These are phyloP conservation scores for Nicotiana paniculata DNA, from an alignment of 257 asterid genomes.

Conservation along the genomic window DNA sequence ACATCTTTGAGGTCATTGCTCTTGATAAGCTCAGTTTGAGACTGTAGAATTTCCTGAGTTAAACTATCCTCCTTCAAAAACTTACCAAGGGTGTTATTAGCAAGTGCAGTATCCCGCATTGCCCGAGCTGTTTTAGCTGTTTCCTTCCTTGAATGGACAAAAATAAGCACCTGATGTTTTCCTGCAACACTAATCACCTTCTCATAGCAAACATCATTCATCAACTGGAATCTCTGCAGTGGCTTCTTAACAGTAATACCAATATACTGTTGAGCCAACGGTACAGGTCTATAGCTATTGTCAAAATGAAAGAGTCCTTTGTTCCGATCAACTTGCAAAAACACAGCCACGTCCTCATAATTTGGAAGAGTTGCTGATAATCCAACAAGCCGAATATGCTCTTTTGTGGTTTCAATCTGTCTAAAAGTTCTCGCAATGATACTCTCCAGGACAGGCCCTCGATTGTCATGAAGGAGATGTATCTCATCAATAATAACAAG, in stretches of 20 bases:
- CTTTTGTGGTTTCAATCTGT: constrained; percentile 39
- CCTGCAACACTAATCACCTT: constrained; percentile 37
- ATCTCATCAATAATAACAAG: constrained; percentile 37
- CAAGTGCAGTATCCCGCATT: constrained; percentile 36
- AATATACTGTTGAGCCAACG: constrained; percentile 34
- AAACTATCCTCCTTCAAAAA: constrained; percentile 36
- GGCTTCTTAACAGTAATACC: constrained; percentile 41
- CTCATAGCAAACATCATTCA: constrained; percentile 43
- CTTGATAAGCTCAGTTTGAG: constrained; percentile 36
- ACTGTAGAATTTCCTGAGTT: constrained; percentile 34
- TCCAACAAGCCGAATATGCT: constrained; percentile 39
- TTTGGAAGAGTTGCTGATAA: constrained; percentile 43
- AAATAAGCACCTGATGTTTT: constrained; percentile 39
- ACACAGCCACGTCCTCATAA: constrained; percentile 36
- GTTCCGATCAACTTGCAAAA: constrained; percentile 33
- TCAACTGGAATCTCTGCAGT: constrained; percentile 40
- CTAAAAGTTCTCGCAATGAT: constrained; percentile 39
- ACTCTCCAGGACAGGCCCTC: constrained; percentile 42
- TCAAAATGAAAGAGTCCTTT: constrained; percentile 40
- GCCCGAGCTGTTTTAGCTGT: constrained; percentile 43
- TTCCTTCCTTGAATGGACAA: constrained; percentile 41
- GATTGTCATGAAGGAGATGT: constrained; percentile 35
- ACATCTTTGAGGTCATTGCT: constrained; percentile 42
- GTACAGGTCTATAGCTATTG: constrained; percentile 42
- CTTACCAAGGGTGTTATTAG: constrained; percentile 34